Base-by-base conservation (phyloP, 2,329 filamentous ascomycete genomes). In the Alternaria solani region DNA sequence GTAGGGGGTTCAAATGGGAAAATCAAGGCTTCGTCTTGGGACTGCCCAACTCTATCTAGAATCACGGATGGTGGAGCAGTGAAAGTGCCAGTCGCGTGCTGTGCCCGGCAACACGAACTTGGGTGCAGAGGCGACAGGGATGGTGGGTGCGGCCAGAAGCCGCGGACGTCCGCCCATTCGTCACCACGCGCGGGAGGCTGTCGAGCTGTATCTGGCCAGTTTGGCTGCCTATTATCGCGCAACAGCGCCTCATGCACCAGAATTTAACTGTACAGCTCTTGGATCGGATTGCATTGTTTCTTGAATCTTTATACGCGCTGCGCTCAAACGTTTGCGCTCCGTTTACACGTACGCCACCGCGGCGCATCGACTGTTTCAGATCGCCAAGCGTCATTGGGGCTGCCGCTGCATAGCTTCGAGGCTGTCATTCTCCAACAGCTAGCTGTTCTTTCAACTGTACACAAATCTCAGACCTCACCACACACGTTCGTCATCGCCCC, bases 381-480 rank as follows among this genome's bases (percentile, higher is more conserved):
- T 56, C 63, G 73, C 74, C 72, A 75, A 77, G 73, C 60, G 48
- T 55, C 53, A 59, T 39, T 47, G 65, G 67, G 67, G 61, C 67
- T 58, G 66, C 63, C 68, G 72, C 71, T 51, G 51, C 56, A 60
- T 68, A 72, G 65, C 67, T 65, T 60, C 51, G 68, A 75, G 73
- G 74, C 74, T 74, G 72, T 64, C 41, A 65, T 63, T 69, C 64
- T 62, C 69, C 51, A 71, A 59, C 68, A 69, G 75, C 71, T 75
- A 78, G 74, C 67, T 78, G 75, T 78, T 71, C 66, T 67, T 62
- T 68, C 67, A 63, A 52, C 58, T 57, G 53, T 62, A 36, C 66
- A 61, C 63, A 59, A 57, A 26, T 59, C 57, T 54, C 67, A 51
- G 51, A 58, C 63, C 38, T 55, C 64, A 57, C 59, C 65, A 62